Conservation (phyloP, 2,329 filamentous ascomycete genomes). For the Mariannaea elegans region DNA sequence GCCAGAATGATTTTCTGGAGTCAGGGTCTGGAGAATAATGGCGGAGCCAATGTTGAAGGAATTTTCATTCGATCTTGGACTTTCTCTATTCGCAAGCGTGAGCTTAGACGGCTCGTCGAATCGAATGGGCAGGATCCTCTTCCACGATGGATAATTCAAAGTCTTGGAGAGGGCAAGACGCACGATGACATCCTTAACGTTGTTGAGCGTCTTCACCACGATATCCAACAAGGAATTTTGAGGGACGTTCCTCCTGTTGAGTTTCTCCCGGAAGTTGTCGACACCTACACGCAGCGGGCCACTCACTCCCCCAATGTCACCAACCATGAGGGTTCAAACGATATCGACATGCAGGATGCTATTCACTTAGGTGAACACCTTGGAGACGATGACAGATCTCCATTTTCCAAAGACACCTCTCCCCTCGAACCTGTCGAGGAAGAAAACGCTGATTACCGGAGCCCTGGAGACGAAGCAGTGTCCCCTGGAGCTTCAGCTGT, state of each 20-base stretch:
- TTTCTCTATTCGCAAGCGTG: conserved; percentile 70
- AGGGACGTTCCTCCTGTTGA: conserved; percentile 66
- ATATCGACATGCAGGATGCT: conserved; percentile 22
- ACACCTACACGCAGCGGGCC: conserved; percentile 41
- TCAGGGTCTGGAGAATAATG: conserved; percentile 52
- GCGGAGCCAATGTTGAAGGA: conserved; percentile 39
- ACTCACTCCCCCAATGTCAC: conserved; percentile 28
- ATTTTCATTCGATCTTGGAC: conserved; percentile 61
- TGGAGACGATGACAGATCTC: conserved; percentile 32
- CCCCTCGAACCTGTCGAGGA: conserved; percentile 38
- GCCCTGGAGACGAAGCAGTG: conserved; percentile 17
- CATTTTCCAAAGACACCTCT: conserved; percentile 37
- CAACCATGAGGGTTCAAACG: conserved; percentile 19
- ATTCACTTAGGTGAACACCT: conserved; percentile 16
- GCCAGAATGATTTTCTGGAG: conserved; percentile 71
- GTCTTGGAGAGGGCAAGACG: conserved; percentile 57
- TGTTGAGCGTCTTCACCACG: conserved; percentile 54
- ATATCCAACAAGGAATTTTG: conserved; percentile 54
- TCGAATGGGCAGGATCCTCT: conserved; percentile 36
- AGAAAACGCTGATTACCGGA: conserved; percentile 27
- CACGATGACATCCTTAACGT: conserved; percentile 58
- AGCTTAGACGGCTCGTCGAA: conserved; percentile 63
- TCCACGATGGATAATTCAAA: conserved; percentile 56
- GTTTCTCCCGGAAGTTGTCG: conserved; percentile 64
- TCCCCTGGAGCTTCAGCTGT: conserved; percentile 27